A percentile compares a stretch with the other conserved stretches of the same genome.
phyloP scores from a whole-genome alignment of 2,329 filamentous ascomycete genomes.

The Helicocarpus griseus region DNA sequence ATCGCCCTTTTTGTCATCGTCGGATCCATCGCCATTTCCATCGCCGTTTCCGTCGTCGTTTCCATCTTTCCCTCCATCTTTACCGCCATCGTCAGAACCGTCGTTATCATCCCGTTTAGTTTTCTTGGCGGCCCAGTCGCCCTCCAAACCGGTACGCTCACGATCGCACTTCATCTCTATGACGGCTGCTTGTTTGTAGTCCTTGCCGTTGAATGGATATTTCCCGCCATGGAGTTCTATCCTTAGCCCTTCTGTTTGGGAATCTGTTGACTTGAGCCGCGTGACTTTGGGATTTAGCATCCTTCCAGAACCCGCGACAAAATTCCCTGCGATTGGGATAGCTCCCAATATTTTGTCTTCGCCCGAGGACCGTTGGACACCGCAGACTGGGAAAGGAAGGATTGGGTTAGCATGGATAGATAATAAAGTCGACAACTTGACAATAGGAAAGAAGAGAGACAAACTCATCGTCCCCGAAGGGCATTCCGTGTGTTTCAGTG shows the following conservation, averaged over 20 bases:
- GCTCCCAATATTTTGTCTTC: conserved; percentile 17
- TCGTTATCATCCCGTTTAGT: conserved; percentile 19
- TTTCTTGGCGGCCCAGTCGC: conserved; percentile 17
- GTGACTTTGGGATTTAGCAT: conserved; percentile 49
- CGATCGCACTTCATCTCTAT: conserved; percentile 76
- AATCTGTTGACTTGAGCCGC: conserved; percentile 51
- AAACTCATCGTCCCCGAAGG: conserved; percentile 11
- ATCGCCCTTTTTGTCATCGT: conserved; percentile 24
- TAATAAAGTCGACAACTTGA: neutral
- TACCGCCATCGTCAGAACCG: conserved; percentile 21
- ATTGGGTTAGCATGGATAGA: neutral
- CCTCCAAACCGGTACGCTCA: conserved; percentile 61
- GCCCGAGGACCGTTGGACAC: conserved; percentile 10
- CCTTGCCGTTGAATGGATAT: conserved; percentile 24
- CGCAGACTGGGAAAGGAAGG: conserved; percentile 13
- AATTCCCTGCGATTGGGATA: conserved; percentile 23
- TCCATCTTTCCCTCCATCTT: conserved; percentile 17
- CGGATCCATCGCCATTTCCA: neutral
- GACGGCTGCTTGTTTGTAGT: conserved; percentile 57
- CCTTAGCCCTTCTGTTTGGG: conserved; percentile 62
- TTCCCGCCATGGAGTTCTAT: conserved; percentile 53
- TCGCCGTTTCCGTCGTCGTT: conserved; percentile 22
- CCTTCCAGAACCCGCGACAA: conserved; percentile 12
- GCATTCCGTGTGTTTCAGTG: conserved; percentile 44
- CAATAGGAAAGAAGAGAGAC: neutral